Percentiles rank a stretch among this genome's conserved stretches.
These are phyloP conservation scores for Austroboletus festivus DNA, from an alignment of 768 basidiomycete species.

Conservation along the genomic window DNA sequence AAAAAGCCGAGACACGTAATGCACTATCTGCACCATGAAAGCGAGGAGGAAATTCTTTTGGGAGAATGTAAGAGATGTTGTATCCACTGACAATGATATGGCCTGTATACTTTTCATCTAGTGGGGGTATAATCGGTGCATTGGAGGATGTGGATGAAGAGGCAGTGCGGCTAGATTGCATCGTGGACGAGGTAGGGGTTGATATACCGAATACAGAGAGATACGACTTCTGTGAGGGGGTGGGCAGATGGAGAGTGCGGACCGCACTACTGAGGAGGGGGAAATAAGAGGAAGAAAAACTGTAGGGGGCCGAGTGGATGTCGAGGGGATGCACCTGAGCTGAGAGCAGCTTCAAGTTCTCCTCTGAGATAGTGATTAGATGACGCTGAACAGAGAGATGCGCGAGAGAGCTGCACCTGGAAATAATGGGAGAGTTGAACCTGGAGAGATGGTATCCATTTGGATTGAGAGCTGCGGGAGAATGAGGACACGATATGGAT, in stretches of 20 bases:
- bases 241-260: conserved; percentile 62
- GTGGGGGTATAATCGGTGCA: conserved; percentile 35
- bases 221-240: conserved; percentile 59
- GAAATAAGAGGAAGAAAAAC: conserved; percentile 60
- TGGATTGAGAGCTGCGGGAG: conserved; percentile 59
- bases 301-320: conserved; percentile 66
- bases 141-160: conserved; percentile 33
- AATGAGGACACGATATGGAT: background rate
- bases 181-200: conserved; percentile 32
- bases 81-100: conserved; percentile 76
- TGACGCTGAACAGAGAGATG: background rate
- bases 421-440: conserved; percentile 67
- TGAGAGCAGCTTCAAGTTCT: conserved; percentile 69
- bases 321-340: conserved; percentile 79
- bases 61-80: conserved; percentile 71
- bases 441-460: conserved; percentile 62
- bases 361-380: conserved; percentile 47
- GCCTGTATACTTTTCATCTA: conserved; percentile 70
- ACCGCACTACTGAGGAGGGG: conserved; percentile 69
- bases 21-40: conserved; percentile 24
- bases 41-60: conserved; percentile 55
- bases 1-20: conserved; percentile 21
- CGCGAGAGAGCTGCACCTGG: conserved; percentile 46
- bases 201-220: conserved; percentile 49
- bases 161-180: conserved; percentile 34